phyloP scores from a whole-genome alignment of 2,329 filamentous ascomycete genomes.

The Aureobasidium subglaciale region DNA sequence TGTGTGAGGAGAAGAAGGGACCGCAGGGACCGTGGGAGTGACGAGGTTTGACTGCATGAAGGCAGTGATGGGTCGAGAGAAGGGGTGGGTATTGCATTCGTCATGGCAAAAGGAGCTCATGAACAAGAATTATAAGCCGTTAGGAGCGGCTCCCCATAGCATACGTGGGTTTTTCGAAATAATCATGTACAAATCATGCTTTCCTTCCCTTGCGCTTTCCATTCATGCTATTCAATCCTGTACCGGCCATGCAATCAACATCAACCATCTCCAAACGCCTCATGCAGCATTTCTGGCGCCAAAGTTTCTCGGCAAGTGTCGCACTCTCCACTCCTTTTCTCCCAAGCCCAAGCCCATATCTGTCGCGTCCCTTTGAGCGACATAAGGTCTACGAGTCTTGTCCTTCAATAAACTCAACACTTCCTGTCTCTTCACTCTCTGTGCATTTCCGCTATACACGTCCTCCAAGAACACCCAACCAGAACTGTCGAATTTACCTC shows the following conservation, averaged over 20 bases:
- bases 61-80: too few species aligned
- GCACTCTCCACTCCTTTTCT: slow-evolving; percentile 15
- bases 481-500: slow-evolving; percentile 61
- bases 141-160: slow-evolving; percentile 12
- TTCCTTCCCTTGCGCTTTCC: too few species aligned
- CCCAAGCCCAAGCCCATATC: slow-evolving; percentile 4
- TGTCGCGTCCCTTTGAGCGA: slow-evolving; percentile 3
- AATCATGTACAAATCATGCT: slow-evolving; percentile 1
- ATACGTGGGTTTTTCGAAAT: background rate
- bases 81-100: too few species aligned
- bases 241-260: background rate
- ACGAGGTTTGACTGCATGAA: too few species aligned
- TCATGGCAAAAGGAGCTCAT: background rate
- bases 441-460: slow-evolving; percentile 36
- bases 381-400: slow-evolving; percentile 14
- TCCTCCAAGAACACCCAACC: slow-evolving; percentile 65
- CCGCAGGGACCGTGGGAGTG: too few species aligned
- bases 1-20: too few species aligned
- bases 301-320: slow-evolving; percentile 14
- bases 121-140: slow-evolving; percentile 5
- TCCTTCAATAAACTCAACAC: slow-evolving; percentile 29
- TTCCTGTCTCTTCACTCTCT: slow-evolving; percentile 15
- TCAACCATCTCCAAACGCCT: background rate
- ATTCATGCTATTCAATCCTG: too few species aligned
- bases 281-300: background rate